Base-by-base conservation (phyloP, 352 stramenopile species). In the Peronospora belbahrii region DNA sequence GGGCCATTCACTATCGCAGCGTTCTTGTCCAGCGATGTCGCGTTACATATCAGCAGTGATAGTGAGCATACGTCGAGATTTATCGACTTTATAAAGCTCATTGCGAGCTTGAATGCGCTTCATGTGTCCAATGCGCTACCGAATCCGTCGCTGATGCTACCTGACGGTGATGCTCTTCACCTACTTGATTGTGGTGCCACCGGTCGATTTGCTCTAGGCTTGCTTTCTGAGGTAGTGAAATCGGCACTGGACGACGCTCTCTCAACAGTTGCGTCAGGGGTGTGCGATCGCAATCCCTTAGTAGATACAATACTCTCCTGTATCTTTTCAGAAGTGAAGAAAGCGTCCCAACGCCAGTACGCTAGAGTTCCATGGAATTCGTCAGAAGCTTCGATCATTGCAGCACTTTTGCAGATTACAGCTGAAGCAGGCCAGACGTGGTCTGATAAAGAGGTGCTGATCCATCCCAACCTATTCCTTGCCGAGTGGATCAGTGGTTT, bases 1-100 rank as follows among this genome's bases (percentile, higher is more conserved):
- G 80, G 80, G 1, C 39, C 49, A 17, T 91, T 91, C 48, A 68
- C 65, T 0, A 61, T 88, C 31, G 50, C 57, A 57, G 36, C 53
- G 13, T 82, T 88, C 25, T 50, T 77, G n/a, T 55, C 65, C 8
- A 36, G 19, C 24, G 28, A 20, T 48, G 39, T 31, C 20, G 14
- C 25, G 3, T 30, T 52, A 19, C 34, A 3, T 40, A 19, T 13
- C 31, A 14, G 18, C n/a, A 33, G 34, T 6, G 65, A 49, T n/a
- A 59, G 55, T 20, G 61, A 71, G 18, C 55, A 80, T 37, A 56
- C 66, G 4, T 59, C 67, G 14, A 60, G 60, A 15, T 84, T 94
- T 30, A 74, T 89, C 11, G 78, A 89, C 31, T 93, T 94, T 47
- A 65, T 94, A 43, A 92, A 91, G 55, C 52, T 94, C 13, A 81